Base-by-base conservation (phyloP, 805 yeast species). In the Wickerhamiella sergipiensis region DNA sequence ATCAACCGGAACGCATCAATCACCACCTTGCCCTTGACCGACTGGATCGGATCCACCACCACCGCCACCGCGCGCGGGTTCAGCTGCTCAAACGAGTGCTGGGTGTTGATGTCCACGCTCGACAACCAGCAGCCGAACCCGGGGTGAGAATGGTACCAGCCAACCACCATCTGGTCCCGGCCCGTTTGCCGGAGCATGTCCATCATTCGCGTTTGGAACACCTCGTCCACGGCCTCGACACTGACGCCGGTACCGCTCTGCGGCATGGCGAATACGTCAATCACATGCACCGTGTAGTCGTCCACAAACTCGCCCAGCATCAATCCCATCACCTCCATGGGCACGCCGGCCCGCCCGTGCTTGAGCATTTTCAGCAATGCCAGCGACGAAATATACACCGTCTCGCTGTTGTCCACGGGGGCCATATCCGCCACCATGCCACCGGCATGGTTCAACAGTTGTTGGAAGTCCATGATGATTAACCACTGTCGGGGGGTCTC, bases 41-140 rank as follows among this genome's bases (percentile, higher is more conserved):
- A 87, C 69, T 92, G 99, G 63, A 92, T 92, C 46, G 99, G 98
- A 67, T 92, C 99, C 54, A 92, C 83, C 42, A 92, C 99, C 31
- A 92, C 99, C 1, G 99, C 98, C 39, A 92, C 98, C 0, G 98
- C 95, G 59, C 98, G 77, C 56, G 82, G 83, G 67, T 90, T 90
- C 67, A 92, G 79, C 68, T 88, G 97, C 66, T 92, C 99, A 64
- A 92, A 92, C 36, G 96, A 86, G 66, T 90, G 96, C 65, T 92
- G 99, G 2, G 99, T 92, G 67, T 88, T 87, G 54, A 92, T 95
- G 76, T 92, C 99, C 26, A 92, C 97, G 26, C 89, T 81, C 12
- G 97, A 89, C 59, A 92, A 75, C 99, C 99, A 92, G 73, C 99
- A 92, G n/a, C 98, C 98, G 66, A 90, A 92, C 17, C 98, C 98